Evolutionary conservation across 352 stramenopile species (phyloP).

Genomic region (Phytopythium aichiense): DNA sequence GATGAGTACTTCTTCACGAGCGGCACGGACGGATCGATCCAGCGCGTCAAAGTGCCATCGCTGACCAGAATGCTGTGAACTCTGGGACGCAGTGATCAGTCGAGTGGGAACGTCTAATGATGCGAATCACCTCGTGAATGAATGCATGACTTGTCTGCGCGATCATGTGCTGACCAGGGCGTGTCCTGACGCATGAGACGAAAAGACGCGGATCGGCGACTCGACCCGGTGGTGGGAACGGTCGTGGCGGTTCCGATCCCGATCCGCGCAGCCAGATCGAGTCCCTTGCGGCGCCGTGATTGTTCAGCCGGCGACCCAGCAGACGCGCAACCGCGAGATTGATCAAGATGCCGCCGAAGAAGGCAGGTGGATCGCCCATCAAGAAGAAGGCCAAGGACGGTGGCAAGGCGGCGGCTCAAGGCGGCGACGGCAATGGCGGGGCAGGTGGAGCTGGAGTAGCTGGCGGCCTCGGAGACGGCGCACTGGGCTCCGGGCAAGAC

Average conservation of each 20-base stretch:
- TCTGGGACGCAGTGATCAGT: not conserved
- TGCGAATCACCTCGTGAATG: not conserved
- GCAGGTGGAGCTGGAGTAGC: constrained; percentile 5
- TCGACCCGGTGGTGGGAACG: not conserved
- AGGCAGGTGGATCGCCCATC: constrained; percentile 30
- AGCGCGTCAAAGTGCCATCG: constrained; percentile 64
- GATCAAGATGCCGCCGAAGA: constrained; percentile 44
- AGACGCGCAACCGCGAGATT: not conserved
- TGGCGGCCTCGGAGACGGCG: constrained; percentile 17
- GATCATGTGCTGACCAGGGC: not conserved
- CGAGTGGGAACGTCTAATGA: not conserved
- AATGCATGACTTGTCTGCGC: not conserved
- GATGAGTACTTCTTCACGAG: constrained; percentile 83
- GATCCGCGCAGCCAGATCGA: not conserved
- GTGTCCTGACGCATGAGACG: not conserved
- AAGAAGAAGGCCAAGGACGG: constrained; percentile 69
- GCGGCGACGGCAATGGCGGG: constrained; percentile 31
- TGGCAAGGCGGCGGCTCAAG: constrained; percentile 17
- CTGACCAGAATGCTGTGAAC: constrained; percentile 24
- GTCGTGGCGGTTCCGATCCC: not conserved
- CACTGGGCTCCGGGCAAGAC: constrained; percentile 34
- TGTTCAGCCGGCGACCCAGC: not conserved
- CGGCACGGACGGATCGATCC: constrained; percentile 76
- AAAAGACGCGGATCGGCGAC: not conserved
- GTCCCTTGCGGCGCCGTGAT: not conserved